phyloP scores from a whole-genome alignment of 805 yeast species.

The Zygosaccharomyces gambellarensis region DNA sequence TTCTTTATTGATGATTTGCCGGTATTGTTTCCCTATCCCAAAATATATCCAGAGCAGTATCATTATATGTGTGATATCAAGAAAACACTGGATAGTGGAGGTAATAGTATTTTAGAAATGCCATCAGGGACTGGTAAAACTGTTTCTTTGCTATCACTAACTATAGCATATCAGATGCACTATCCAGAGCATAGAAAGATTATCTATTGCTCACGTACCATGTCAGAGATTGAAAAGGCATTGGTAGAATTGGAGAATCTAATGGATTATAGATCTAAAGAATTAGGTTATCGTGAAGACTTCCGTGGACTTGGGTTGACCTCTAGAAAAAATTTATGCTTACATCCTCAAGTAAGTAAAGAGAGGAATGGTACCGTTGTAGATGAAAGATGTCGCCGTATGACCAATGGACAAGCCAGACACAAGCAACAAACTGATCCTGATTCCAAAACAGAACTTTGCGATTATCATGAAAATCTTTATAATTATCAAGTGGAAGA shows the following conservation, averaged over 20 bases:
- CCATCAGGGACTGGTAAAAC: conserved; percentile 99
- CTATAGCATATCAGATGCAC: conserved; percentile 92
- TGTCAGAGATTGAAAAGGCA: conserved; percentile 98
- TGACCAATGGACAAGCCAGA: conserved; percentile 87
- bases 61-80: conserved; percentile 96
- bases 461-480: conserved; percentile 88
- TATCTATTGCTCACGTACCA: conserved; percentile 97
- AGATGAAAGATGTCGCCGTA: conserved; percentile 91
- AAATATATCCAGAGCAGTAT: conserved; percentile 97
- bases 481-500: conserved; percentile 84
- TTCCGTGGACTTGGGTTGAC: conserved; percentile 93
- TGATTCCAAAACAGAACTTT: conserved; percentile 53
- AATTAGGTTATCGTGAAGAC: conserved; percentile 81
- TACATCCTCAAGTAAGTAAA: conserved; percentile 81
- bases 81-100: conserved; percentile 90
- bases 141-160: conserved; percentile 79
- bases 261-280: conserved; percentile 81
- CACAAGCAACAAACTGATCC: conserved; percentile 57
- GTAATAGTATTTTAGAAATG: conserved; percentile 95
- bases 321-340: conserved; percentile 87
- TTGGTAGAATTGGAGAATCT: conserved; percentile 81
- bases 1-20: conserved; percentile 95
- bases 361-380: conserved; percentile 90
- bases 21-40: conserved; percentile 91
- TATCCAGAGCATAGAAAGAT: conserved; percentile 89